phyloP scores from a whole-genome alignment of 2,329 filamentous ascomycete species.

The Alternaria viburni region DNA sequence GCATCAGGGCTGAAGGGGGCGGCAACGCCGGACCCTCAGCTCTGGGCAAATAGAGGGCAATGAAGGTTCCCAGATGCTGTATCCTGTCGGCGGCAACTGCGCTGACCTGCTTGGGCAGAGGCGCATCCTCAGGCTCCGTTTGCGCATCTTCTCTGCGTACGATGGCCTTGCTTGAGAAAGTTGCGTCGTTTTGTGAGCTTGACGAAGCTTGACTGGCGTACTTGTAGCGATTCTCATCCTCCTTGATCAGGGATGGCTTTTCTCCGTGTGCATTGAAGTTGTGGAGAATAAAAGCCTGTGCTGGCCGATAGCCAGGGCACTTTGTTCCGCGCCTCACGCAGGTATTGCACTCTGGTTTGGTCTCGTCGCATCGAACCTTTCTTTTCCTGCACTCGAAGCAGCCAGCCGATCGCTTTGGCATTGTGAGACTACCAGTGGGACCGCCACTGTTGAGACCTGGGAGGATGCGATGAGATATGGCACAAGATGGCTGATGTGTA shows the following conservation, averaged over 20 bases:
- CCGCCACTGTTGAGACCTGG: slow-evolving; percentile 6
- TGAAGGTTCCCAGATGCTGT: slow-evolving; percentile 42
- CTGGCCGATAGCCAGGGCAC: slow-evolving; percentile 45
- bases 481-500: neutral
- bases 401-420: slow-evolving; percentile 46
- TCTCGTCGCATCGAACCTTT: slow-evolving; percentile 47
- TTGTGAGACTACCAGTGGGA: slow-evolving; percentile 21
- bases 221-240: slow-evolving; percentile 44
- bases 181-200: slow-evolving; percentile 3
- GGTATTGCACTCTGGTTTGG: slow-evolving; percentile 44
- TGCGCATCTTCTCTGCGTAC: slow-evolving; percentile 18
- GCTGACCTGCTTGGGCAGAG: slow-evolving; percentile 41
- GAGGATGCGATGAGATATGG: neutral
- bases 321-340: slow-evolving; percentile 44
- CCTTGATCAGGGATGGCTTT: slow-evolving; percentile 39
- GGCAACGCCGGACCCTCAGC: slow-evolving; percentile 37
- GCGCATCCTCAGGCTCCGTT: slow-evolving; percentile 20
- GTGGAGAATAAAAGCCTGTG: slow-evolving; percentile 45
- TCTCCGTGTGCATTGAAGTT: slow-evolving; percentile 39
- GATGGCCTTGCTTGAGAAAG: slow-evolving; percentile 7
- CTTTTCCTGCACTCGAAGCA: slow-evolving; percentile 48
- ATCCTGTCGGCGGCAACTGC: slow-evolving; percentile 44
- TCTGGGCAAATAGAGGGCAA: slow-evolving; percentile 40
- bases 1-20: slow-evolving; percentile 45
- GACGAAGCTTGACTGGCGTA: slow-evolving; percentile 34